These are phyloP conservation scores for Fusarium protoensiforme DNA, from an alignment of 2,329 filamentous ascomycete genomes.

Conservation along the genomic window DNA sequence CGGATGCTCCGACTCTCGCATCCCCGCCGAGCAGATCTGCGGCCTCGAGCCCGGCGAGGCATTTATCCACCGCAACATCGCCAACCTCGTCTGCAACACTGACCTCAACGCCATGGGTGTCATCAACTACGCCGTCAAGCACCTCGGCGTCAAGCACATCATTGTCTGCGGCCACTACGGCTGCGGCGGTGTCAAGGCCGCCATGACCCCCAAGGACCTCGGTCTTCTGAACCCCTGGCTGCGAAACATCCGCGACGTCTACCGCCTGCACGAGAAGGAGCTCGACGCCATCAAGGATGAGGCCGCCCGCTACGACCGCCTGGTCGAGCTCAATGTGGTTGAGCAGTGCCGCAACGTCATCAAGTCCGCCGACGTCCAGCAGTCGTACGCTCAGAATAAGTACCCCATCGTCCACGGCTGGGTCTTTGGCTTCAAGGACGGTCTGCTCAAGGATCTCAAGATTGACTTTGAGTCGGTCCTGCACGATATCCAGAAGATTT, in stretches of 20 bases:
- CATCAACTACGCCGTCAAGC: constrained; percentile 86
- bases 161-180: constrained; percentile 84
- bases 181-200: constrained; percentile 80
- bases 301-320: constrained; percentile 71
- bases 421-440: constrained; percentile 77
- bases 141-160: constrained; percentile 85
- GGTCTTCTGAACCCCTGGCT: constrained; percentile 80
- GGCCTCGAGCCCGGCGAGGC: constrained; percentile 88
- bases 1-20: constrained; percentile 89
- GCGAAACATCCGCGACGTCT: constrained; percentile 79
- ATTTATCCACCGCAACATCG: constrained; percentile 95
- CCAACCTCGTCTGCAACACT: constrained; percentile 83
- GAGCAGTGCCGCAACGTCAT: constrained; percentile 82
- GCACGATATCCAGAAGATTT: constrained; percentile 71
- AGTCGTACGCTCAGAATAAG: constrained; percentile 70
- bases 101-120: constrained; percentile 85
- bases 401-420: constrained; percentile 79
- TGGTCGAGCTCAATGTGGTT: constrained; percentile 87
- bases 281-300: constrained; percentile 71
- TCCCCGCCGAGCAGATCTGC: constrained; percentile 90
- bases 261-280: constrained; percentile 76
- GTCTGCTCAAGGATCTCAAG: constrained; percentile 72
- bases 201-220: constrained; percentile 76
- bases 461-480: constrained; percentile 70
- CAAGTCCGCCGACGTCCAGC: constrained; percentile 83